Evolutionary conservation across 2,329 filamentous ascomycete genomes (phyloP).

Genomic region (Teratosphaeria pseudoeucalypti): DNA sequence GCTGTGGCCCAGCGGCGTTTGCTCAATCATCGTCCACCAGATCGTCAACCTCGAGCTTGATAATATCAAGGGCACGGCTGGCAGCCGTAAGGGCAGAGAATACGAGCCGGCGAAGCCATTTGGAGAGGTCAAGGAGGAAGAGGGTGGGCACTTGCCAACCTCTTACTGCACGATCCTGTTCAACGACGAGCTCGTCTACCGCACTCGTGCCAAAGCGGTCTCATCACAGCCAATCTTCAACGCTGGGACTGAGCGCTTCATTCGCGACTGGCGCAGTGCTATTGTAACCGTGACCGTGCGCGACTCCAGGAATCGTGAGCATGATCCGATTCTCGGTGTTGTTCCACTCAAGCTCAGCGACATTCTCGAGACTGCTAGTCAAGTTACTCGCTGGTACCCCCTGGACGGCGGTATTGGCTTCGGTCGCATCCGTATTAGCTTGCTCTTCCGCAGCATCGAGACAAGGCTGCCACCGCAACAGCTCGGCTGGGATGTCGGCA

Average conservation of each 20-base stretch:
- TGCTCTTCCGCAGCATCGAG: slow-evolving; percentile 84
- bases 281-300: slow-evolving; percentile 83
- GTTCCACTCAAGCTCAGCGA: slow-evolving; percentile 81
- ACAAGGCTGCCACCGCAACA: slow-evolving; percentile 73
- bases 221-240: slow-evolving; percentile 96
- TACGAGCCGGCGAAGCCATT: slow-evolving; percentile 79
- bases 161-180: slow-evolving; percentile 87
- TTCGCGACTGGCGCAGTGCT: slow-evolving; percentile 83
- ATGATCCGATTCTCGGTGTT: slow-evolving; percentile 88
- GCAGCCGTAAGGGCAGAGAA: slow-evolving; percentile 72
- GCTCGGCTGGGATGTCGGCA: slow-evolving; percentile 90
- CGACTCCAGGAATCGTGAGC: slow-evolving; percentile 78
- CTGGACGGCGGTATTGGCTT: slow-evolving; percentile 87
- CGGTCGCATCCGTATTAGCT: slow-evolving; percentile 75
- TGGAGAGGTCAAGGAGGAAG: slow-evolving; percentile 79
- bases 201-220: slow-evolving; percentile 87
- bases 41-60: slow-evolving; percentile 91
- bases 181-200: slow-evolving; percentile 85
- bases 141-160: slow-evolving; percentile 68
- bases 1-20: slow-evolving; percentile 86
- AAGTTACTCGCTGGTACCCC: slow-evolving; percentile 90
- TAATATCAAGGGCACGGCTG: slow-evolving; percentile 75
- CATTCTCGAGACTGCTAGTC: slow-evolving; percentile 75
- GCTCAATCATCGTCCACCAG: slow-evolving; percentile 80
- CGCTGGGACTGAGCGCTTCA: slow-evolving; percentile 83